phyloP scores from a whole-genome alignment of 305 asterid genomes.

The Fraxinus floribunda region DNA sequence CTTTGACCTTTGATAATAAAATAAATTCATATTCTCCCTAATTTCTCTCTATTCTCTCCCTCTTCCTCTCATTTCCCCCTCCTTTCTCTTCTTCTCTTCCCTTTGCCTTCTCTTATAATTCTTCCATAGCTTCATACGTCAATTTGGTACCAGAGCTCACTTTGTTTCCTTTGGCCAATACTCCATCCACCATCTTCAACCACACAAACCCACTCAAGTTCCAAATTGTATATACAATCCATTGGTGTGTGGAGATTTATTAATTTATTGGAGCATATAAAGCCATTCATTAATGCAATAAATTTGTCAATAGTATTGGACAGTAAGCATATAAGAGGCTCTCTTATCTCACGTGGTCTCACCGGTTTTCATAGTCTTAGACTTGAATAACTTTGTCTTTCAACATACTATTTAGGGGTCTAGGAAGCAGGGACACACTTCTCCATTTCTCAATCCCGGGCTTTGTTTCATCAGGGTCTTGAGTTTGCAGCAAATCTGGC shows the following conservation, averaged over 20 bases:
- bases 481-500: not conserved
- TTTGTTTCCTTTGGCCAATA: not conserved
- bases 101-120: not conserved
- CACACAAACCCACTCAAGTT: not conserved
- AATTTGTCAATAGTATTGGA: not conserved
- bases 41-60: not conserved
- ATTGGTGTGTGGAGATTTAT: not conserved
- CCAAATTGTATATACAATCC: not conserved
- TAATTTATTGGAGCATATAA: not conserved
- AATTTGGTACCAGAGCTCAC: not conserved
- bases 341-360: not conserved
- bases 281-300: not conserved
- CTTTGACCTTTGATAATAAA: not conserved
- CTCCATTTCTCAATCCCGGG: not conserved
- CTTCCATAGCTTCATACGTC: not conserved
- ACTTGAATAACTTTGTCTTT: not conserved
- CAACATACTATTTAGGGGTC: not conserved
- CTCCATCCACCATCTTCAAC: not conserved
- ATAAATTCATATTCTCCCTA: not conserved
- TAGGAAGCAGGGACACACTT: not conserved
- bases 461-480: not conserved
- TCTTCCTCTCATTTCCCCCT: not conserved
- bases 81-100: not conserved
- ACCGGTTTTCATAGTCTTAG: not conserved
- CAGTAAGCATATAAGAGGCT: not conserved